Evolutionary conservation across 345 rosid species (phyloP).

Genomic region (Gossypium raimondii): DNA sequence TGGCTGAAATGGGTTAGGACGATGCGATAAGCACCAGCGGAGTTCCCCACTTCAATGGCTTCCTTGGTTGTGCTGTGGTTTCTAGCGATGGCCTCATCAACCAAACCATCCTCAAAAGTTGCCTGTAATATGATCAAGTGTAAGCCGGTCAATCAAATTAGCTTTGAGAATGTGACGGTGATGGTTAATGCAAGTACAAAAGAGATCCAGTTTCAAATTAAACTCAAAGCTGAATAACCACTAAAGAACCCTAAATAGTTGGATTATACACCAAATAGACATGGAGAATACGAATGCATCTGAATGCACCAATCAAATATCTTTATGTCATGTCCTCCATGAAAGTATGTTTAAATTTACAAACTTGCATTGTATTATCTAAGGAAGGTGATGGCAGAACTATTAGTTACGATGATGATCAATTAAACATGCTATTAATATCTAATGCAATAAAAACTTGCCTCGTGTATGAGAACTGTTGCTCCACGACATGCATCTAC

Average conservation of each 20-base stretch:
- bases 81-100: conserved; percentile 78
- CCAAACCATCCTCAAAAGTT: conserved; percentile 84
- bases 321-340: not conserved
- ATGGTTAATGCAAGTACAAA: not conserved
- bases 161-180: not conserved
- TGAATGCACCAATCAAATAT: not conserved
- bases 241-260: not conserved
- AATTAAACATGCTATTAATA: not conserved
- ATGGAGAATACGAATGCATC: not conserved
- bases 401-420: not conserved
- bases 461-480: conserved; percentile 92
- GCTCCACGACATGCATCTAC: conserved; percentile 73
- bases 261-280: not conserved
- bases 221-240: not conserved
- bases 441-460: conserved; percentile 15
- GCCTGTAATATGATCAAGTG: conserved; percentile 46
- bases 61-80: conserved; percentile 98
- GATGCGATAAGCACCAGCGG: conserved; percentile 64
- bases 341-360: not conserved
- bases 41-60: conserved; percentile 70
- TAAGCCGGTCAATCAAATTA: conserved; percentile 2
- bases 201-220: not conserved
- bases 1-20: conserved; percentile 98
- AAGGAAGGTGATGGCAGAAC: not conserved
- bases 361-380: not conserved